phyloP scores from a whole-genome alignment of 208 protist genomes.

The Wallacemonas sp. region DNA sequence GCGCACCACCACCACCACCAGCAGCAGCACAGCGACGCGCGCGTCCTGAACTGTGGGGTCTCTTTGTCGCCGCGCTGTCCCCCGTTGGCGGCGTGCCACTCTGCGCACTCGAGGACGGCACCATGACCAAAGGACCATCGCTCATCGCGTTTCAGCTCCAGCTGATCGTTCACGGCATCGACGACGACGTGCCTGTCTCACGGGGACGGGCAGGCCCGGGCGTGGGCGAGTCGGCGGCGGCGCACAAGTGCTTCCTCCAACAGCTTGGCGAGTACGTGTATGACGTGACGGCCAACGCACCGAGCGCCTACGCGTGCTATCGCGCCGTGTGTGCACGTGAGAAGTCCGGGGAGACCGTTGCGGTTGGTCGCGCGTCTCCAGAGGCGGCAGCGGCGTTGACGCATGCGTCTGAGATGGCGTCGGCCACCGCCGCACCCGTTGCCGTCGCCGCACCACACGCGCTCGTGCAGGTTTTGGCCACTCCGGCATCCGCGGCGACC shows the following conservation, averaged over 20 bases:
- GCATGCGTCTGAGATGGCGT: background rate
- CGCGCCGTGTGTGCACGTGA: background rate
- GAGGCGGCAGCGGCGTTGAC: background rate
- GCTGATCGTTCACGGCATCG: conserved; percentile 41
- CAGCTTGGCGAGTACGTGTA: conserved; percentile 19
- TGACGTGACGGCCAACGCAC: background rate
- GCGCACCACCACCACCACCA: background rate
- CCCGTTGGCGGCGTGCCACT: conserved; percentile 55
- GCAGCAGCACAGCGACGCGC: background rate
- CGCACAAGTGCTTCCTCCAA: conserved; percentile 4
- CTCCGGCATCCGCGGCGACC: too few relatives aligned
- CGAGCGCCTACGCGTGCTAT: conserved; percentile 4
- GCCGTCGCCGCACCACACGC: background rate
- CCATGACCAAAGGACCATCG: conserved; percentile 27
- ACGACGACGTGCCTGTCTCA: conserved; percentile 20
- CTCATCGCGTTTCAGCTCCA: conserved; percentile 54
- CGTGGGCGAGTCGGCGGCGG: background rate
- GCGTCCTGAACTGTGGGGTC: conserved; percentile 36
- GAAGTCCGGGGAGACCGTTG: background rate
- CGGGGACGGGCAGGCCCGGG: too few relatives aligned
- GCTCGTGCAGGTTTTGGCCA: background rate
- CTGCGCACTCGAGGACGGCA: conserved; percentile 40
- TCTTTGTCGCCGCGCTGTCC: conserved; percentile 42
- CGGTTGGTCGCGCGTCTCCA: too few relatives aligned
- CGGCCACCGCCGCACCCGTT: background rate